phyloP scores from a whole-genome alignment of 495 filamentous ascomycete genomes.

The Entonaema liquescens region DNA sequence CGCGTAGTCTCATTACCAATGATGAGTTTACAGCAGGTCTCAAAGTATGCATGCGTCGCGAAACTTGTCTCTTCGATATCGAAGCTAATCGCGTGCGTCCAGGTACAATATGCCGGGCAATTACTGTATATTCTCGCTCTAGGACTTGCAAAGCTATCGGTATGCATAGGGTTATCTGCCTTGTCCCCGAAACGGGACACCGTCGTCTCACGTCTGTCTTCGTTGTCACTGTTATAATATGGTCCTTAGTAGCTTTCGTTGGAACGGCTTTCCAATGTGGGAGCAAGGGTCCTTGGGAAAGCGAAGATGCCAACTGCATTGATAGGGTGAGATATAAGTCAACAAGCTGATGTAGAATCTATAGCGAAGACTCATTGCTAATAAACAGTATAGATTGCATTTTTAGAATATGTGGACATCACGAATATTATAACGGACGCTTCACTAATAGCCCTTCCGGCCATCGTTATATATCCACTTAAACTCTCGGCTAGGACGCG shows the following conservation, averaged over 20 bases:
- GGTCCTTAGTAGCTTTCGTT: constrained; percentile 49
- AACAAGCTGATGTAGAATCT: background rate
- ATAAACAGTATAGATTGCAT: constrained; percentile 41
- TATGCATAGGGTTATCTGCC: constrained; percentile 32
- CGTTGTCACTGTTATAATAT: constrained; percentile 24
- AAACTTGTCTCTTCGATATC: background rate
- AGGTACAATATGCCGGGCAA: constrained; percentile 40
- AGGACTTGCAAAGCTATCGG: constrained; percentile 40
- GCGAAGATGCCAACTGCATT: constrained; percentile 46
- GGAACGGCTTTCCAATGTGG: constrained; percentile 55
- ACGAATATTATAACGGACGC: constrained; percentile 56
- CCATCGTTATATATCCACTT: constrained; percentile 48
- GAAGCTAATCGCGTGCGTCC: constrained; percentile 8
- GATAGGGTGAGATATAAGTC: constrained; percentile 43
- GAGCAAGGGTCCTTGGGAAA: constrained; percentile 51
- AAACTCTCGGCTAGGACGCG: constrained; percentile 34
- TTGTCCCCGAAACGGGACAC: constrained; percentile 37
- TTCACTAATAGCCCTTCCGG: constrained; percentile 51
- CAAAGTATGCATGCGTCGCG: constrained; percentile 22
- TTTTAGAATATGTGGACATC: constrained; percentile 53
- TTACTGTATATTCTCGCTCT: constrained; percentile 39
- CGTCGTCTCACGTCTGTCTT: constrained; percentile 30
- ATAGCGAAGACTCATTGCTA: background rate
- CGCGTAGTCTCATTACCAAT: constrained; percentile 19
- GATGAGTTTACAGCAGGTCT: constrained; percentile 30